Evolutionary conservation across 305 asterid genomes (phyloP).

Genomic region (Euphrasia arctica): DNA sequence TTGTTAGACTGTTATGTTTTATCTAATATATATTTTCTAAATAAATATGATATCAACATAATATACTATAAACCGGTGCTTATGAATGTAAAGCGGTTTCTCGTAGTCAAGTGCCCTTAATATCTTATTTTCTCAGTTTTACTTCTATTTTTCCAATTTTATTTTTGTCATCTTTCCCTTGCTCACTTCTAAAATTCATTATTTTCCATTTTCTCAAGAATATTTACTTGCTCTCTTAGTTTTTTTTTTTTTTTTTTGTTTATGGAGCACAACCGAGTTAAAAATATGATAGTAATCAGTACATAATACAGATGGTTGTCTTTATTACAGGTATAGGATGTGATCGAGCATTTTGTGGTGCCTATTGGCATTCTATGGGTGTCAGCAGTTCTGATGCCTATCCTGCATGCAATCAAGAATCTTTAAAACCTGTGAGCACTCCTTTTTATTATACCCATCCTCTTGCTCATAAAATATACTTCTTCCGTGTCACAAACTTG

Average conservation of each 20-base stretch:
- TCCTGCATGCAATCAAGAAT: conserved; percentile 62
- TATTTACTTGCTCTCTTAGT: background rate
- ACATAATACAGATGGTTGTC: conserved; percentile 14
- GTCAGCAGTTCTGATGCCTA: conserved; percentile 41
- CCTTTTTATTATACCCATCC: conserved; percentile 3
- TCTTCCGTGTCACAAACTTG: no score
- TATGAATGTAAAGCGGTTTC: background rate
- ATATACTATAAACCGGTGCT: conserved; percentile 1
- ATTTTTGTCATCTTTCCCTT: background rate
- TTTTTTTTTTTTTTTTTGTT: background rate
- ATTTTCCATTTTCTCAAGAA: background rate
- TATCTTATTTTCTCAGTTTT: background rate
- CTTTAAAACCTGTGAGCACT: conserved; percentile 67
- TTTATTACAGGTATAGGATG: conserved; percentile 84
- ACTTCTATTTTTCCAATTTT: background rate
- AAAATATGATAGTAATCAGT: conserved; percentile 6
- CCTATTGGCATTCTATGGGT: conserved; percentile 85
- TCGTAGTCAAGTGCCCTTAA: background rate
- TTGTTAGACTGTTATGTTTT: background rate
- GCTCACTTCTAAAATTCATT: background rate
- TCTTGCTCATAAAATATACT: background rate
- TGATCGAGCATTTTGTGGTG: conserved; percentile 96
- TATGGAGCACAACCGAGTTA: background rate
- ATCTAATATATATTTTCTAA: background rate
- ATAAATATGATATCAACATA: background rate